Conservation (phyloP, 2,329 filamentous ascomycete species). For the Clonostachys sp. region DNA sequence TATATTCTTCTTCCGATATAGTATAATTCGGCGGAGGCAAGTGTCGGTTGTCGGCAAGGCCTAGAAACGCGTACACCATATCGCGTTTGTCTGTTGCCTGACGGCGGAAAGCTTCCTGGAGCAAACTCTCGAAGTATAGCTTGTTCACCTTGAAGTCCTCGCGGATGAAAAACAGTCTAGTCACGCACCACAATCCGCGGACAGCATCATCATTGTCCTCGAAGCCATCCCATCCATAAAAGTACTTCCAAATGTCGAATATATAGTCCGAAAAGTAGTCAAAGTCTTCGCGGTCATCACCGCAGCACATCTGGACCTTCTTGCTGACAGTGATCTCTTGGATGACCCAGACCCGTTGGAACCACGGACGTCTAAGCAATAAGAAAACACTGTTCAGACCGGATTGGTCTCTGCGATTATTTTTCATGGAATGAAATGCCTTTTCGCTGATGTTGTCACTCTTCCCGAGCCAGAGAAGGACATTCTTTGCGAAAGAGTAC, state of each 20-base stretch:
- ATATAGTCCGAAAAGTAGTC: neutral
- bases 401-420: neutral
- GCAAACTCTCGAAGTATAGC: neutral
- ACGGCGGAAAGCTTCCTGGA: neutral
- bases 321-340: conserved; percentile 1
- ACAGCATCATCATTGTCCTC: neutral
- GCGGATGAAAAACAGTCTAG: neutral
- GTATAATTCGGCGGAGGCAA: neutral
- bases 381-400: neutral
- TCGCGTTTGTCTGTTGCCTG: conserved; percentile 1
- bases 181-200: neutral
- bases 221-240: neutral
- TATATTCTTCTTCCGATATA: neutral
- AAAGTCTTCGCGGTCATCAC: neutral
- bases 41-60: conserved; percentile 2
- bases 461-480: conserved; percentile 6
- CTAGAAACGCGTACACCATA: conserved; percentile 1
- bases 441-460: neutral
- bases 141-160: neutral
- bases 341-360: conserved; percentile 3
- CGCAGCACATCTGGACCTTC: neutral
- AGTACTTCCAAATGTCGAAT: neutral
- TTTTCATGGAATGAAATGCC: neutral
- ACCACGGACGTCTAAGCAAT: conserved; percentile 1
- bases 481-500: conserved; percentile 3